phyloP scores from a whole-genome alignment of 2,329 filamentous ascomycete species.

The Cadophora malorum region DNA sequence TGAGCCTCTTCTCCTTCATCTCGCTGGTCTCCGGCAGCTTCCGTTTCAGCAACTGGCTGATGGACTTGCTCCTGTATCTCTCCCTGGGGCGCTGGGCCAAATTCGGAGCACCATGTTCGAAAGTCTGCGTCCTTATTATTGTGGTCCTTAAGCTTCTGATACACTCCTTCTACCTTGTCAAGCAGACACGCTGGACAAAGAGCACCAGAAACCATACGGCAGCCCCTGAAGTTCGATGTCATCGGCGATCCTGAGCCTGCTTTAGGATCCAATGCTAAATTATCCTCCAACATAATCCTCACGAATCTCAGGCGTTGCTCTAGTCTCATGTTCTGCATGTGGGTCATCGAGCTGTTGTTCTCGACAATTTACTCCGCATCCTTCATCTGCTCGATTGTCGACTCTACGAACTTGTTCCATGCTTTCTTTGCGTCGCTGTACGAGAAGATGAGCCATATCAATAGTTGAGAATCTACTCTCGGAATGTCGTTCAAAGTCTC shows the following conservation, averaged over 20 bases:
- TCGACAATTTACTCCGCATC: background rate
- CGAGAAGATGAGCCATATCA: constrained; percentile 2
- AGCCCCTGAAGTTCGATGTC: background rate
- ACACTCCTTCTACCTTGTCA: background rate
- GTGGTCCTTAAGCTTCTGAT: background rate
- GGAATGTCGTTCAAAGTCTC: background rate
- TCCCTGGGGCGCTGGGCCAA: background rate
- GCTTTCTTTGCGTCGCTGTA: constrained; percentile 3
- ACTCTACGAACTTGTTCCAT: background rate
- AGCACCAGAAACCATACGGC: background rate
- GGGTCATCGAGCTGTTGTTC: background rate
- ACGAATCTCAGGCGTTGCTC: background rate
- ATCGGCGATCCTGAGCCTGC: background rate
- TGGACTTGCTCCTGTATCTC: background rate
- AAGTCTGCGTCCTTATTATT: constrained; percentile 6
- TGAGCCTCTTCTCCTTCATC: background rate
- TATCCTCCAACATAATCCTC: background rate
- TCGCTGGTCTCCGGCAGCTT: background rate
- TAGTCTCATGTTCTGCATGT: background rate
- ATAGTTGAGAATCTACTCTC: background rate
- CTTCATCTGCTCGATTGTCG: background rate
- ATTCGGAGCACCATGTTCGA: background rate
- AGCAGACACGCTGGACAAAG: background rate
- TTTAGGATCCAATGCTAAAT: background rate
- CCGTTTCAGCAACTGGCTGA: background rate